Evolutionary conservation across 2,329 filamentous ascomycete genomes (phyloP).

Genomic region (Colletotrichum cuscutae): DNA sequence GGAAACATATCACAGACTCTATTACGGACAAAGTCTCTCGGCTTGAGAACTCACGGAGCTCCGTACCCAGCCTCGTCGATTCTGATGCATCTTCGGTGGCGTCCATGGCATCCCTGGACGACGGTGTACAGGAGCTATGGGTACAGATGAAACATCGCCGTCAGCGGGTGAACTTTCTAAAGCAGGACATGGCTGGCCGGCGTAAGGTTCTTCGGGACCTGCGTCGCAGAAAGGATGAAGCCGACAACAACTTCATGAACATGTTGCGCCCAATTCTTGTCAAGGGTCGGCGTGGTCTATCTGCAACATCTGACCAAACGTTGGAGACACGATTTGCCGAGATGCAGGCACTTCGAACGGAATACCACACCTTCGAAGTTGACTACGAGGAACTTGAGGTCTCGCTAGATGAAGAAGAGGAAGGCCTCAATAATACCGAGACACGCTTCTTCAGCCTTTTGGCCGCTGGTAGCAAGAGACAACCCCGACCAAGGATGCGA

Average conservation of each 20-base stretch:
- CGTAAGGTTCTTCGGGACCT: conserved; percentile 45
- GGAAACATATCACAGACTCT: conserved; percentile 39
- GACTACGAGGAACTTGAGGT: conserved; percentile 50
- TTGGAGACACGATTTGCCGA: conserved; percentile 45
- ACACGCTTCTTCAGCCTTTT: conserved; percentile 51
- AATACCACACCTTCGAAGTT: conserved; percentile 49
- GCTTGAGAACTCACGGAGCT: conserved; percentile 42
- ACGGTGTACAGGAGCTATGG: conserved; percentile 48
- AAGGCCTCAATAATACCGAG: conserved; percentile 48
- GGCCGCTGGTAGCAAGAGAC: conserved; percentile 34
- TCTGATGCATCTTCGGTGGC: conserved; percentile 23
- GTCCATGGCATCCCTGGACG: conserved; percentile 32
- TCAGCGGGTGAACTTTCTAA: conserved; percentile 42
- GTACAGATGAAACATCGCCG: conserved; percentile 48
- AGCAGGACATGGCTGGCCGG: conserved; percentile 44
- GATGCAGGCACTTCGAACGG: conserved; percentile 50
- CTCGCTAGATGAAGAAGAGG: conserved; percentile 48
- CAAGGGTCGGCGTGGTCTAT: conserved; percentile 36
- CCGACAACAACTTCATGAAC: conserved; percentile 54
- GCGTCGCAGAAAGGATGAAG: conserved; percentile 46
- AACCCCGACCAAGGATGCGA: not conserved
- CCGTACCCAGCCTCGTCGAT: conserved; percentile 23
- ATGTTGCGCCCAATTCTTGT: conserved; percentile 50
- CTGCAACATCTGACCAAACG: conserved; percentile 36
- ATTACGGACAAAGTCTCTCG: conserved; percentile 48